Evolutionary conservation across 257 asterid species (phyloP).

Genomic region (Salvia splendens): DNA sequence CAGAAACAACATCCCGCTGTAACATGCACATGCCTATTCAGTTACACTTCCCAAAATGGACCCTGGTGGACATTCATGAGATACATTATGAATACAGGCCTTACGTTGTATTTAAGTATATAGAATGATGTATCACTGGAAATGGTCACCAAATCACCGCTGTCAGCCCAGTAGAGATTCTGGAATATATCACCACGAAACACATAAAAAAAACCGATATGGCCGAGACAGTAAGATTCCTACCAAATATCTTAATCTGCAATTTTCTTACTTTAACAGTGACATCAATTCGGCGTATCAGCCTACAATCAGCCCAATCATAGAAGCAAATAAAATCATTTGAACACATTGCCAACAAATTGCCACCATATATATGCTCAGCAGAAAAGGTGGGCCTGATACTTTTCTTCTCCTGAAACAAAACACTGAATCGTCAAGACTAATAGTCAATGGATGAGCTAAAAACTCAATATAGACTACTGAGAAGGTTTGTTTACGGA

Average conservation of each 20-base stretch:
- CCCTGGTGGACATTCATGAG: too few relatives aligned
- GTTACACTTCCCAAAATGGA: conserved; percentile 20
- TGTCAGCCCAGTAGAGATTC: conserved; percentile 96
- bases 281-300: conserved; percentile 92
- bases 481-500: conserved; percentile 6
- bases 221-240: conserved; percentile 26
- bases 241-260: conserved; percentile 30
- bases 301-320: conserved; percentile 93
- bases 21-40: conserved; percentile 35
- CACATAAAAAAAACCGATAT: conserved; percentile 23
- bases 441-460: conserved; percentile 16
- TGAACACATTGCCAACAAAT: conserved; percentile 83
- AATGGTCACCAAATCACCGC: conserved; percentile 86
- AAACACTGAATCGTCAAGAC: conserved; percentile 30
- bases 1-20: conserved; percentile 96
- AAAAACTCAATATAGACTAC: neutral
- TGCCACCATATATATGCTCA: conserved; percentile 87
- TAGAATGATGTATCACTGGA: conserved; percentile 81
- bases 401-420: conserved; percentile 91
- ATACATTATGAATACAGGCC: conserved; percentile 25
- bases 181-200: conserved; percentile 40
- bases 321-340: conserved; percentile 88
- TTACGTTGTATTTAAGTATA: conserved; percentile 78
- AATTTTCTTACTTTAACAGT: conserved; percentile 71
- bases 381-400: conserved; percentile 94